Percentiles rank a stretch among this genome's conserved stretches.
phyloP scores from a whole-genome alignment of 306 rosid species.

The Nissolia schottii region DNA sequence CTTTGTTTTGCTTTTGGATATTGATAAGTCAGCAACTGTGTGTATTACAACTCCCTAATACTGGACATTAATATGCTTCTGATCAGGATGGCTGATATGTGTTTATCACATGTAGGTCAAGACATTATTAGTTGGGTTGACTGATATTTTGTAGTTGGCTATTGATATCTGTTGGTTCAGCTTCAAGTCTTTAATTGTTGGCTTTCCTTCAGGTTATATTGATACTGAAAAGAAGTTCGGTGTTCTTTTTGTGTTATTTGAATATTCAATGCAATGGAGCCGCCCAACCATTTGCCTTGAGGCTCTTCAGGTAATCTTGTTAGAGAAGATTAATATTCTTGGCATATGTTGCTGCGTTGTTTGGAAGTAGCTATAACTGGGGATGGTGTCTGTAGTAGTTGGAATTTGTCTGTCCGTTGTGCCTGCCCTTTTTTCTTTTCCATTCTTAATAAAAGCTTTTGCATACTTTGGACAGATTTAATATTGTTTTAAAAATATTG shows the following conservation, averaged over 20 bases:
- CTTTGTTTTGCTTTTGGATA: background rate
- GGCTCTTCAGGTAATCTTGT: conserved; percentile 81
- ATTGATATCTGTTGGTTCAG: background rate
- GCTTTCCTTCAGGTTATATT: conserved; percentile 35
- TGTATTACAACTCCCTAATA: background rate
- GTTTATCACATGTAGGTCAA: background rate
- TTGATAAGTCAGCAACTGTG: background rate
- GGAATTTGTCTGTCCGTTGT: background rate
- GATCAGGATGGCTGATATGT: background rate
- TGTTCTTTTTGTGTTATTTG: conserved; percentile 56
- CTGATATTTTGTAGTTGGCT: background rate
- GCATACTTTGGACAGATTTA: background rate
- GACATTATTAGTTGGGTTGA: background rate
- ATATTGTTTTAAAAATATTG: conserved; percentile 11
- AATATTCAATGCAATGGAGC: conserved; percentile 53
- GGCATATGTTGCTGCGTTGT: background rate
- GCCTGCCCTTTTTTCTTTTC: background rate
- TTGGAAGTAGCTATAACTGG: background rate
- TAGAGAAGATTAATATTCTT: background rate
- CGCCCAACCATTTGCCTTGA: conserved; percentile 71
- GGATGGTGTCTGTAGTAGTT: background rate
- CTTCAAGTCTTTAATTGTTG: conserved; percentile 18
- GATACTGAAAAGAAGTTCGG: conserved; percentile 52
- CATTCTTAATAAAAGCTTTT: background rate
- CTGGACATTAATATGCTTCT: background rate